Base-by-base conservation (phyloP, 306 rosid species). In the Acacia melanoxylon region DNA sequence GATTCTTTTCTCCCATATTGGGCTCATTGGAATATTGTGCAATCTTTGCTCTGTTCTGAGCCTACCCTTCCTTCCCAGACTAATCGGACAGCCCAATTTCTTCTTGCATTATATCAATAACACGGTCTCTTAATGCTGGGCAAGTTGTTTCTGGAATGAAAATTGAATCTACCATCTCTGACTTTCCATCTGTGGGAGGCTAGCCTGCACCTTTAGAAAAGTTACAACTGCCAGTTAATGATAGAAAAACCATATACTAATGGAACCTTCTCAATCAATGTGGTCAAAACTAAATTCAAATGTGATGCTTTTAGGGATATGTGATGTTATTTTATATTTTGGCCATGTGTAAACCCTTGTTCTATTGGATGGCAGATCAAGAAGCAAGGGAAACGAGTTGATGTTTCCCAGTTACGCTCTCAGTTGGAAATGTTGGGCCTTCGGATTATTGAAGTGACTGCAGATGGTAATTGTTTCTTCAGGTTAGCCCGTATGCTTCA, bases 391-490 rank as follows among this genome's bases (percentile, higher is more conserved):
- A 91, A 93, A 83, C 86, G 70, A 54, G 75, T 82, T 68, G 92
- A 86, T 81, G 61, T 77, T 78, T 84, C 92, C 70, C 93, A 86
- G 85, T 86, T 93, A 73, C 83, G 87, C 56, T 66, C 83, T 80
- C 98, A 91, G 88, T 86, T 93, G 88, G 94, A 91, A 86, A 87
- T 83, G 22, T 80, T 93, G 63, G 91, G 89, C 84, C 88, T 93
- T n/a, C 86, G 84, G 76, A 89, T 91, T 75, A 72, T 84, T 72
- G 90, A 91, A 86, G 94, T 91, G 82, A 93, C 96, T 42, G 91
- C 98, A 74, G 96, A 93, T 82, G 98, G 98, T 75, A 91, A 93
- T 91, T 93, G 98, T 86, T 91, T 93, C 79, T 93, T 93, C 93
- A 93, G 94, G 98, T 91, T 45, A 85, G 93, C 51, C n/a, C 52